A percentile compares a stretch with the other conserved stretches of the same genome.
phyloP scores from a whole-genome alignment of 73 alveolate genomes.

The Paramecium biaurelia region DNA sequence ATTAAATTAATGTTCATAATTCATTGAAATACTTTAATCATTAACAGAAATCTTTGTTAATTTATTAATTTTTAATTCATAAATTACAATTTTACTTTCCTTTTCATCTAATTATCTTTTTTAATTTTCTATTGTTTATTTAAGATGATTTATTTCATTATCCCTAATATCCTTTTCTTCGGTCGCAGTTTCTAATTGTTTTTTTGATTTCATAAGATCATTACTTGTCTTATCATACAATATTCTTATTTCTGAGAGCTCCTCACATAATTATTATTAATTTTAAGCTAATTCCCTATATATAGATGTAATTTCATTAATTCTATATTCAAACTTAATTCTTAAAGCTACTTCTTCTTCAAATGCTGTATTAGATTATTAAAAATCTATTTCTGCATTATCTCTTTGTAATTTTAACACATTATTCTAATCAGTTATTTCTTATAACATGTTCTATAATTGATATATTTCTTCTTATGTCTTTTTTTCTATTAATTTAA shows the following conservation, averaged over 20 bases:
- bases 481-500: not conserved
- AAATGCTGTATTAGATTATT: not conserved
- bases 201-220: not conserved
- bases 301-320: not conserved
- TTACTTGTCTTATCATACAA: not conserved
- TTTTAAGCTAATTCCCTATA: conserved; percentile 1
- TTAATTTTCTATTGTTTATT: not conserved
- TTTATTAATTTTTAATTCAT: not conserved
- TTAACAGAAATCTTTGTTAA: not conserved
- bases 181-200: not conserved
- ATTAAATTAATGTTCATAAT: not conserved
- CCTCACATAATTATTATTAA: not conserved
- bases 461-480: not conserved
- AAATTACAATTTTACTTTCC: not conserved
- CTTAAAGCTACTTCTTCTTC: conserved; percentile 35
- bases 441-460: not conserved
- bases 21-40: not conserved
- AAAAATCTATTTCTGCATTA: not conserved
- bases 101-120: not conserved
- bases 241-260: not conserved
- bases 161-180: not conserved
- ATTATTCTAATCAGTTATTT: not conserved
- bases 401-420: not conserved
- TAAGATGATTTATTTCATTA: not conserved
- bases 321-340: conserved; percentile 14